Conservation (phyloP, 108 stramenopile species). For the Cyclotella kingstonii region DNA sequence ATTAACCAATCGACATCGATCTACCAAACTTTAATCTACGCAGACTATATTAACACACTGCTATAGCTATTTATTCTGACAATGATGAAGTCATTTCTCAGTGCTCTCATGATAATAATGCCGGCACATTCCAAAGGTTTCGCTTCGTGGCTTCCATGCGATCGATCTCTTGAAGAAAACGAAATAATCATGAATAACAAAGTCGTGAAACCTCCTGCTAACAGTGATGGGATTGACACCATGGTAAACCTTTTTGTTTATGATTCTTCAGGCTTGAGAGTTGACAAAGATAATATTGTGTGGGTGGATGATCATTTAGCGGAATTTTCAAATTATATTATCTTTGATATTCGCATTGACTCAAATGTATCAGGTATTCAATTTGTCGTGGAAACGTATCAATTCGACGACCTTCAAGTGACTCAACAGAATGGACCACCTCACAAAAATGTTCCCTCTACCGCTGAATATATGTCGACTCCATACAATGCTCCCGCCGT, state of each 20-base stretch:
- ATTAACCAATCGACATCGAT: too few species aligned
- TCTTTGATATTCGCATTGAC: constrained; percentile 31
- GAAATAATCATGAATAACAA: constrained; percentile 45
- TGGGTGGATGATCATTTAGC: constrained; percentile 23
- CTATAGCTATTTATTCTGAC: too few species aligned
- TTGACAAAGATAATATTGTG: constrained; percentile 24
- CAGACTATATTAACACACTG: too few species aligned
- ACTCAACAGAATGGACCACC: not conserved
- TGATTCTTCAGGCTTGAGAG: constrained; percentile 20
- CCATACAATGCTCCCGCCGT: not conserved
- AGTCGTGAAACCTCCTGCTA: constrained; percentile 11
- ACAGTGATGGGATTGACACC: not conserved
- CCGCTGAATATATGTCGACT: constrained; percentile 4
- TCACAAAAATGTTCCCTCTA: not conserved
- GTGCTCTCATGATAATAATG: not conserved
- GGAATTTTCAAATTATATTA: not conserved
- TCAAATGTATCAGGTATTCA: constrained; percentile 35
- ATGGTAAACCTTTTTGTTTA: constrained; percentile 31
- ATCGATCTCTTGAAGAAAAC: constrained; percentile 36
- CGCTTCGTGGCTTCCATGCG: constrained; percentile 42
- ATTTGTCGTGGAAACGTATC: constrained; percentile 33
- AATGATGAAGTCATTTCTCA: not conserved
- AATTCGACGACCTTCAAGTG: constrained; percentile 5
- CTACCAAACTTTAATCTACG: too few species aligned
- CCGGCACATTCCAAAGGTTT: constrained; percentile 16